Conservation (phyloP, 805 yeast species). For the Sugiyamaella lignohabitans region DNA sequence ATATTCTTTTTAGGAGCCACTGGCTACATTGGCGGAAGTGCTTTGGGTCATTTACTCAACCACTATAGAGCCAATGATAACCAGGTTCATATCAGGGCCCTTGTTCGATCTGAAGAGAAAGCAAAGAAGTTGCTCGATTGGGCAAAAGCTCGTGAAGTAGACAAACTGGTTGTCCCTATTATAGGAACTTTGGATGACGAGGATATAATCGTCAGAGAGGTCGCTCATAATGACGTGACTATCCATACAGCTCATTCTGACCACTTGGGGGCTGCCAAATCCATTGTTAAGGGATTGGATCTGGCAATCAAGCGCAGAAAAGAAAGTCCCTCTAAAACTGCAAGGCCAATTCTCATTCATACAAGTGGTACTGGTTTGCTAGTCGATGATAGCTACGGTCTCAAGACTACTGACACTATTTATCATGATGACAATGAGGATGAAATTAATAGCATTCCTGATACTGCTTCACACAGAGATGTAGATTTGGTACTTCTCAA, state of each 20-base stretch:
- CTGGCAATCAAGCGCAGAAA: neutral
- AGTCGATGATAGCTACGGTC: slow-evolving; percentile 13
- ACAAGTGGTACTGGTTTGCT: slow-evolving; percentile 18
- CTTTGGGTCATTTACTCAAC: slow-evolving; percentile 10
- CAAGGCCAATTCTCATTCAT: slow-evolving; percentile 15
- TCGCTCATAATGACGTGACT: slow-evolving; percentile 10
- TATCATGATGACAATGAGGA: slow-evolving; percentile 14
- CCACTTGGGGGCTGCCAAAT: slow-evolving; percentile 9
- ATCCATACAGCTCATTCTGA: slow-evolving; percentile 17
- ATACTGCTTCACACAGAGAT: slow-evolving; percentile 15
- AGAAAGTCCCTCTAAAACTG: slow-evolving; percentile 10
- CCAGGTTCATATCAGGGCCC: slow-evolving; percentile 6
- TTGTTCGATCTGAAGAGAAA: slow-evolving; percentile 14
- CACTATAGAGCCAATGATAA: slow-evolving; percentile 1
- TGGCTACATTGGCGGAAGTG: slow-evolving; percentile 19
- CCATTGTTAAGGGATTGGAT: neutral
- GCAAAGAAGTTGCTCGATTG: slow-evolving; percentile 11
- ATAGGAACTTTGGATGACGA: neutral
- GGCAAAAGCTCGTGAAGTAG: slow-evolving; percentile 13
- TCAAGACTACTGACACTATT: slow-evolving; percentile 3
- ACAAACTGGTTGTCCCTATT: slow-evolving; percentile 2
- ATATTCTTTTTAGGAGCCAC: slow-evolving; percentile 17
- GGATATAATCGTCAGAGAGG: slow-evolving; percentile 7
- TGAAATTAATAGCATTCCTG: slow-evolving; percentile 14
- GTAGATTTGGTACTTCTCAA: slow-evolving; percentile 13